Conservation (phyloP, 2,329 filamentous ascomycete genomes). For the Pyrenochaeta sp. region DNA sequence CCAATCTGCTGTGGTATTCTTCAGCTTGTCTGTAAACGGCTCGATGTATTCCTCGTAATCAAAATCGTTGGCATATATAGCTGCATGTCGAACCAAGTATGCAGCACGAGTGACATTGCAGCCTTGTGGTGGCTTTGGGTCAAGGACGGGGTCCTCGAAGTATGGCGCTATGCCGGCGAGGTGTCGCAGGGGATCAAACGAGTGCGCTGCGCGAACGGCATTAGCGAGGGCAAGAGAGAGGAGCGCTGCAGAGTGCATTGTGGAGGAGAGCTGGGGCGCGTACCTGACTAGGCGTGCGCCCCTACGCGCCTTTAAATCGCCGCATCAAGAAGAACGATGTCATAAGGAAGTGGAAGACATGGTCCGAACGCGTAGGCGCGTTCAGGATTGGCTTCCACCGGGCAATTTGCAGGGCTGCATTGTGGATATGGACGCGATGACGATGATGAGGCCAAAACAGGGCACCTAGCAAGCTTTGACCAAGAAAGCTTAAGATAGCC, state of each 20-base stretch:
- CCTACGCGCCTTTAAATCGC: conserved; percentile 9
- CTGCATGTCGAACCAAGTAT: conserved; percentile 59
- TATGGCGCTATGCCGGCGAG: conserved; percentile 61
- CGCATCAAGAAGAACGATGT: conserved; percentile 10
- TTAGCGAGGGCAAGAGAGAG: conserved; percentile 38
- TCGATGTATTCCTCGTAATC: conserved; percentile 62
- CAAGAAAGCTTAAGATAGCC: background rate
- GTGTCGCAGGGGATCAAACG: conserved; percentile 59
- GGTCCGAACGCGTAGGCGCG: background rate
- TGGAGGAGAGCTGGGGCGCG: conserved; percentile 12
- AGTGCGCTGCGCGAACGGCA: conserved; percentile 44
- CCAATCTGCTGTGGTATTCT: conserved; percentile 68
- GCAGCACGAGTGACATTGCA: conserved; percentile 61
- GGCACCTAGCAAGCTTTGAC: background rate
- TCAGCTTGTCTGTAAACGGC: conserved; percentile 64
- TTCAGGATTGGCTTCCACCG: background rate
- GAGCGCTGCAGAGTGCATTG: conserved; percentile 28
- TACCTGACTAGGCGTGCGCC: conserved; percentile 11
- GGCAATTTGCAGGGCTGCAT: background rate
- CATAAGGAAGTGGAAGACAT: conserved; percentile 1
- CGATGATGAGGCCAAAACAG: background rate
- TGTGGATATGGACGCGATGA: background rate
- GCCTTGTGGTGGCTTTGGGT: conserved; percentile 59
- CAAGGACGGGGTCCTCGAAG: conserved; percentile 59
- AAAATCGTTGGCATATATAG: conserved; percentile 57